A percentile compares a stretch with the other conserved stretches of the same genome.
These are phyloP conservation scores for Aquilaria malaccensis DNA, from an alignment of 345 rosid species.

Conservation along the genomic window DNA sequence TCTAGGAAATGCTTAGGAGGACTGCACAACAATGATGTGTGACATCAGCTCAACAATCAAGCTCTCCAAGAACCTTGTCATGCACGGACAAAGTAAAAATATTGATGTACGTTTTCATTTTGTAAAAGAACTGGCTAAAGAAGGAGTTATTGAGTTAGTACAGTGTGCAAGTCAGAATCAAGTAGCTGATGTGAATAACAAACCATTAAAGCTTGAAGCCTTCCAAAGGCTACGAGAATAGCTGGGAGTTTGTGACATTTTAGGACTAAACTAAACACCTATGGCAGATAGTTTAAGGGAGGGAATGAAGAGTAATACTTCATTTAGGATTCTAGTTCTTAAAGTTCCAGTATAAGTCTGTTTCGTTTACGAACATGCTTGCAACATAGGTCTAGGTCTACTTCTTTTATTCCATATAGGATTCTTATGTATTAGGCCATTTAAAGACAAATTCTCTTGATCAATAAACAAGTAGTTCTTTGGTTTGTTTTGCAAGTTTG, in stretches of 20 bases:
- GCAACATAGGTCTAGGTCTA: no score
- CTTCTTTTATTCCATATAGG: no score
- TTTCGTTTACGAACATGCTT: no score
- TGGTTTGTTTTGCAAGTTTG: no score
- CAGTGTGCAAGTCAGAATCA: background rate
- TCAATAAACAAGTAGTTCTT: no score
- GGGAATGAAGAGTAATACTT: no score
- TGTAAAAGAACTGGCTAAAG: background rate
- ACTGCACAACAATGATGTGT: background rate
- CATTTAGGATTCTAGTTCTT: no score
- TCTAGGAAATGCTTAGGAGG: background rate
- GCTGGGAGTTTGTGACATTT: background rate
- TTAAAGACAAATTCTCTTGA: no score
- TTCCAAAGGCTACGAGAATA: background rate
- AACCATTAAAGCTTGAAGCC: constrained; percentile 1
- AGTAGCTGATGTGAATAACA: background rate
- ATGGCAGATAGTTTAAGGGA: background rate
- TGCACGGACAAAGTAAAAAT: background rate
- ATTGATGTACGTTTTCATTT: background rate
- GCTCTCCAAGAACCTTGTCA: background rate
- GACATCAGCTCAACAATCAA: background rate
- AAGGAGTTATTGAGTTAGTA: background rate
- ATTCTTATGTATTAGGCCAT: no score
- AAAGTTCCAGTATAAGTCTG: no score
- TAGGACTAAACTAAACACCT: background rate